A percentile compares a stretch with the other conserved stretches of the same genome.
Conservation (phyloP, 2,329 filamentous ascomycete genomes). For the Neonectria ditissima region DNA sequence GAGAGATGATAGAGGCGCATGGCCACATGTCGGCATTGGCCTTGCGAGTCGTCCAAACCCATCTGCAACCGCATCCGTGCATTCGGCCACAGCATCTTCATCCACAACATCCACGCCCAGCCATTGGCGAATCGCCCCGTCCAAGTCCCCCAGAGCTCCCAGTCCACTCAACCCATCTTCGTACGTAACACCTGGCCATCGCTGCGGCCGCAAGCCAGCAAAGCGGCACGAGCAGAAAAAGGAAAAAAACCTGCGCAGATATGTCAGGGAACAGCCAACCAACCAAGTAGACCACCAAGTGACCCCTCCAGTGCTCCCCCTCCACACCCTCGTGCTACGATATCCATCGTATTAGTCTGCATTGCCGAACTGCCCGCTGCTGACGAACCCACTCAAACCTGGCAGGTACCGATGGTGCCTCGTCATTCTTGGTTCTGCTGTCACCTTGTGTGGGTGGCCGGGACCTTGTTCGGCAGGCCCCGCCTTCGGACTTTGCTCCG, state of each 20-base stretch:
- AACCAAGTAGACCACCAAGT: background rate
- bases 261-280: background rate
- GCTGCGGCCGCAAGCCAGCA: conserved; percentile 19
- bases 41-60: conserved; percentile 6
- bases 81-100: conserved; percentile 16
- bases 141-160: conserved; percentile 5
- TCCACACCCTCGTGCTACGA: conserved; percentile 5
- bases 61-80: conserved; percentile 10
- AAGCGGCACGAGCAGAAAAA: background rate
- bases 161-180: conserved; percentile 8
- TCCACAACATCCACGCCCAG: background rate
- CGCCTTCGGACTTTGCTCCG: conserved; percentile 12
- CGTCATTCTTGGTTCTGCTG: background rate
- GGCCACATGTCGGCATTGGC: conserved; percentile 16
- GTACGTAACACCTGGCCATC: conserved; percentile 23
- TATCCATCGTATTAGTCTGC: conserved; percentile 16
- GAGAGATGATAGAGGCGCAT: conserved; percentile 21
- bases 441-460: conserved; percentile 4
- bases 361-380: conserved; percentile 18
- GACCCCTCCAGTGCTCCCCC: background rate
- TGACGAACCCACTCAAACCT: conserved; percentile 7
- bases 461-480: conserved; percentile 18
- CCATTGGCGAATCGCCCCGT: conserved; percentile 21
- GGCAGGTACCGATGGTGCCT: background rate
- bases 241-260: conserved; percentile 2